These are phyloP conservation scores for Suhomyces faveliae DNA, from an alignment of 805 yeast species.

Conservation along the genomic window DNA sequence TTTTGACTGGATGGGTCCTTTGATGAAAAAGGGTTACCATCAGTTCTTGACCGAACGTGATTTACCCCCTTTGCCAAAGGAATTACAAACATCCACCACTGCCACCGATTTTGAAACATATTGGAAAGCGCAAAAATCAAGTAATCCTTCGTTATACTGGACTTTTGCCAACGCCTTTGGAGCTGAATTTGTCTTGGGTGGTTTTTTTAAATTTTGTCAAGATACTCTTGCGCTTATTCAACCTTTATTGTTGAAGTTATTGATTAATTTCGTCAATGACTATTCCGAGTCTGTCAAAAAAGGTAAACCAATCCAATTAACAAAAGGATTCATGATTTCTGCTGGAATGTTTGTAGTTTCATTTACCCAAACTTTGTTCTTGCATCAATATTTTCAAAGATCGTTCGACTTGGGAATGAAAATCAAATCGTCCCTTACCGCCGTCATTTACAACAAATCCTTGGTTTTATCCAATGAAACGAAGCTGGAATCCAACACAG, in stretches of 20 bases:
- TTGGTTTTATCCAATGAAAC: conserved; percentile 70
- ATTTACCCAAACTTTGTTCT: conserved; percentile 69
- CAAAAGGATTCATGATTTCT: conserved; percentile 75
- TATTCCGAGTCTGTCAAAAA: conserved; percentile 33
- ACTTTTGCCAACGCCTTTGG: conserved; percentile 78
- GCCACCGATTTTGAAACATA: conserved; percentile 48
- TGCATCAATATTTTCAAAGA: conserved; percentile 77
- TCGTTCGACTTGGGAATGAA: conserved; percentile 76
- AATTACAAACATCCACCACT: conserved; percentile 55
- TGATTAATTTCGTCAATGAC: conserved; percentile 55
- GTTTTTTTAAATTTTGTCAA: conserved; percentile 66
- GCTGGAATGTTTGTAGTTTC: conserved; percentile 72
- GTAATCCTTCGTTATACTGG: conserved; percentile 50
- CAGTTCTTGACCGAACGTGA: conserved; percentile 58
- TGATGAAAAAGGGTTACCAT: conserved; percentile 76
- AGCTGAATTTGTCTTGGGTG: conserved; percentile 64
- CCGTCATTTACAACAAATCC: conserved; percentile 67
- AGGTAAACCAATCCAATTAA: conserved; percentile 55
- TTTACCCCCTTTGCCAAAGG: conserved; percentile 74
- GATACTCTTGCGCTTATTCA: conserved; percentile 81
- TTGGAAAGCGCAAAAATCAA: conserved; percentile 59
- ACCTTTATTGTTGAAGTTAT: conserved; percentile 72
- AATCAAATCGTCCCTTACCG: conserved; percentile 65
- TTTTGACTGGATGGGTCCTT: conserved; percentile 86
- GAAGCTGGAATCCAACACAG: conserved; percentile 70